These are phyloP conservation scores for Termitomyces heimii DNA, from an alignment of 768 basidiomycete species.

Conservation along the genomic window DNA sequence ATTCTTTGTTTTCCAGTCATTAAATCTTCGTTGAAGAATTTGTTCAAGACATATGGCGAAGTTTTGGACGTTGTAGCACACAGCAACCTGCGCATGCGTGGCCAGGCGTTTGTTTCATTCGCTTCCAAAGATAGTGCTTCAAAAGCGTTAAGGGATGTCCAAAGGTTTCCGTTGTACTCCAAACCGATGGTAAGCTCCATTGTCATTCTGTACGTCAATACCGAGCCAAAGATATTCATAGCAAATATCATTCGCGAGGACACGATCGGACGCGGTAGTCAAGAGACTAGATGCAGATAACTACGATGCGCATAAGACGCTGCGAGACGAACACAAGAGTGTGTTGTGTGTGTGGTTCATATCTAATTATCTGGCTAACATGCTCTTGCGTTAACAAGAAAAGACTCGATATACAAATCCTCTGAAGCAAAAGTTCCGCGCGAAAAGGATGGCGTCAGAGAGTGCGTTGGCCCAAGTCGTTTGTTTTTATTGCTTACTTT, in stretches of 20 bases:
- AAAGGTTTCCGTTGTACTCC: conserved; percentile 90
- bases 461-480: conserved; percentile 36
- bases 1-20: conserved; percentile 48
- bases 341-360: conserved; percentile 18
- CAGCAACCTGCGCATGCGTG: conserved; percentile 91
- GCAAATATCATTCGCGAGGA: conserved; percentile 94
- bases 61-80: conserved; percentile 96
- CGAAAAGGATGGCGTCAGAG: conserved; percentile 77
- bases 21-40: conserved; percentile 77
- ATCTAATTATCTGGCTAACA: conserved; percentile 4
- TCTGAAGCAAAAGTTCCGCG: conserved; percentile 76
- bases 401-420: conserved; percentile 85
- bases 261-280: conserved; percentile 87
- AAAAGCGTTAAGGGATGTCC: conserved; percentile 89
- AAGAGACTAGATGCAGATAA: conserved; percentile 60
- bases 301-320: conserved; percentile 71
- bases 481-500: conserved; percentile 1
- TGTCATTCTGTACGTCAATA: neutral
- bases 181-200: conserved; percentile 82
- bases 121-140: conserved; percentile 73
- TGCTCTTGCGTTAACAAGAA: conserved; percentile 35
- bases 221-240: conserved; percentile 23
- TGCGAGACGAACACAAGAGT: conserved; percentile 84
- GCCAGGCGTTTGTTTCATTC: conserved; percentile 97
- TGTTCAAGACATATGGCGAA: conserved; percentile 92